Evolutionary conservation across 306 rosid genomes (phyloP).

Genomic region (Malus domestica): ASM211411v1 NC_041798.1:6637001-6637500

Average conservation of each 20-base stretch:
- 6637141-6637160: slow-evolving; percentile 50
- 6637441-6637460: slow-evolving; percentile 28
- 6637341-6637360: slow-evolving; percentile 76
- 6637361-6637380: slow-evolving; percentile 70
- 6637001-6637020: slow-evolving; percentile 60
- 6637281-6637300: slow-evolving; percentile 64
- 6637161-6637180: slow-evolving; percentile 52
- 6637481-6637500: no score
- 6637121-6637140: slow-evolving; percentile 42
- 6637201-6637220: slow-evolving; percentile 76
- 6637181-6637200: slow-evolving; percentile 55
- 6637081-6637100: slow-evolving; percentile 28
- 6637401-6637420: neutral
- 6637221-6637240: slow-evolving; percentile 67
- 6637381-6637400: slow-evolving; percentile 60
- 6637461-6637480: slow-evolving; percentile 17
- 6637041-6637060: slow-evolving; percentile 64
- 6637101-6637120: slow-evolving; percentile 46
- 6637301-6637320: slow-evolving; percentile 86
- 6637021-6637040: slow-evolving; percentile 66
- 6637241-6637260: slow-evolving; percentile 10
- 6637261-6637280: slow-evolving; percentile 66
- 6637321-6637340: slow-evolving; percentile 62
- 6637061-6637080: slow-evolving; percentile 64
- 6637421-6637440: neutral